Base-by-base conservation (phyloP, 305 asterid species). In the Petunia hybrid region DNA sequence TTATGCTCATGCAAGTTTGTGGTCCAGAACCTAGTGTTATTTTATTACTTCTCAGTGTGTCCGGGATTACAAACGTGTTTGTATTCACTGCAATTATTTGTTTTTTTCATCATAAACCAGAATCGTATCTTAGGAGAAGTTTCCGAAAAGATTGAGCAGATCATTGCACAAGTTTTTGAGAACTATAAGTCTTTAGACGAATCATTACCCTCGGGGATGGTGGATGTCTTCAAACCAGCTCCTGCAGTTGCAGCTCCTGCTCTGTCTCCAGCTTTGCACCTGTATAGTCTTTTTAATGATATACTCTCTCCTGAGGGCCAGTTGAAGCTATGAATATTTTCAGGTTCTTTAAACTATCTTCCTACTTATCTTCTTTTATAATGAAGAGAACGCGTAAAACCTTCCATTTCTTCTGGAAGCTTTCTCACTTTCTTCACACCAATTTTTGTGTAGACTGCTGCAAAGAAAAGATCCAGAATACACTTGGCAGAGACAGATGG, bases 121-220 rank as follows among this genome's bases (percentile, higher is more conserved):
- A 92, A 83, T 80, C 97, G 99, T 67, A 87, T 95, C 71, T 77
- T 91, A 80, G 98, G 97, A 61, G 98, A 95, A 86, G 92, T 95
- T 67, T 89, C 92, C 16, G 98, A 94, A 9, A 92, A 94, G 82
- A 88, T 91, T 63, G 97, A 92, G 82, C 91, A 91, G 89, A 87
- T 91, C 42, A 88, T 91, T 67, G 89, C 92, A 39, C 79, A 90
- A 80, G 95, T 85, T 53, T 94, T 95, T 14, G 97, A 92, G 86
- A 95, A 93, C 80, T 94, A 92, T 82, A 95, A 95, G 84, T 94
- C 99, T 48, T 90, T 95, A 1, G 98, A 94, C 71, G 99, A 95
- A 88, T 85, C 90, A 6, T 86, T 88, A 8, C 89, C 91, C 40
- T 87, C 94, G 2, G 99, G 99, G 69, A 81, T 94, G 22, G 86